Percentiles rank a stretch among this genome's conserved stretches.
These are phyloP conservation scores for Colletotrichum spinosum DNA, from an alignment of 2,329 filamentous ascomycete genomes.

Conservation along the genomic window DNA sequence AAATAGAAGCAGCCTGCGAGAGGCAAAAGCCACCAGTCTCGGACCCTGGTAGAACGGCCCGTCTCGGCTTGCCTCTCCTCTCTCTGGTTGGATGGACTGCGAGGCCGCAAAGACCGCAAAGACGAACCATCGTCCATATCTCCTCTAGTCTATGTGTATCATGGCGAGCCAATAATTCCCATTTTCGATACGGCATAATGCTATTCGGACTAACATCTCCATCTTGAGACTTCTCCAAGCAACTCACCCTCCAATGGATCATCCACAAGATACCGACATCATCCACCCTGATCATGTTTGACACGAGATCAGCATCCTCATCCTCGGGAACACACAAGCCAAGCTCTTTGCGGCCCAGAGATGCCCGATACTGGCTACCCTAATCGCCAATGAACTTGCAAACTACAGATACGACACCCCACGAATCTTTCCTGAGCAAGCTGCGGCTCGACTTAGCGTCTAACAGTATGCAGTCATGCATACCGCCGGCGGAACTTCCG, in stretches of 20 bases:
- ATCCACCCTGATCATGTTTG: conserved; percentile 3
- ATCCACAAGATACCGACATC: neutral
- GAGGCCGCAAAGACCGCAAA: too few species aligned
- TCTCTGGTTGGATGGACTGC: neutral
- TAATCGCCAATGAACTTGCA: too few species aligned
- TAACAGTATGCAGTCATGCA: neutral
- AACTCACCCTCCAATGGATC: neutral
- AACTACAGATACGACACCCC: too few species aligned
- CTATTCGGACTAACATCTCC: conserved; percentile 1
- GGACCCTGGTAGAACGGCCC: too few species aligned
- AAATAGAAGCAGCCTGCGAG: too few species aligned
- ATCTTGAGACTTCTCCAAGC: neutral
- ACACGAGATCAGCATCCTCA: conserved; percentile 12
- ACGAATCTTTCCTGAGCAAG: conserved; percentile 21
- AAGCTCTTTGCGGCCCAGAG: neutral
- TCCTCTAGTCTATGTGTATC: neutral
- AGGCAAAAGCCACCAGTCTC: too few species aligned
- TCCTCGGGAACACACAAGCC: neutral
- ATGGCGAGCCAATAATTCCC: neutral
- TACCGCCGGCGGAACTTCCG: conserved; percentile 1
- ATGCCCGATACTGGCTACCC: conserved; percentile 18
- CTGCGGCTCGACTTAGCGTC: conserved; percentile 19
- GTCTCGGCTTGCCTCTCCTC: neutral
- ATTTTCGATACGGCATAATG: conserved; percentile 6
- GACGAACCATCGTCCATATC: neutral